Base-by-base conservation (phyloP, 768 basidiomycete genomes). In the Xerocomellus amylosporus region DNA sequence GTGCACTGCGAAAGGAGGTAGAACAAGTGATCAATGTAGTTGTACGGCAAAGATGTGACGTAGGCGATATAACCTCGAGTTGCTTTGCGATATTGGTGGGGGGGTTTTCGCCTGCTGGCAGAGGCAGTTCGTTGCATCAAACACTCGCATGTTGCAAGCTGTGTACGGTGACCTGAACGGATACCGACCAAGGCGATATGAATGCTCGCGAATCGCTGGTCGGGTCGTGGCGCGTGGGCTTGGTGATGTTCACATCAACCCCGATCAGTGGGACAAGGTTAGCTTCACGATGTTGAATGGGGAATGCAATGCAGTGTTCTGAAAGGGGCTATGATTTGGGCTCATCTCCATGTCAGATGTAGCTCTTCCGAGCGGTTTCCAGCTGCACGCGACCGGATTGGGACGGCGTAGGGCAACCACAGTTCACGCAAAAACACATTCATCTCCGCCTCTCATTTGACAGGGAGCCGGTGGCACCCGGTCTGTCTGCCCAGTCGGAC, bases 211-310 rank as follows among this genome's bases (percentile, higher is more conserved):
- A 55, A 54, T 54, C 49, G 49, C 52, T 28, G 19, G 41, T 20
- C 5, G 26, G 19, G 41, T 20, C 5, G 26, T 52, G 42, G 26
- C 38, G 56, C 38, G 53, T 58, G 51, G 53, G 17, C 12, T 30
- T 28, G 55, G 43, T 52, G 51, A 48, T 53, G 34, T 41, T 53
- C 50, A 49, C 53, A 53, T 47, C 48, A 56, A 55, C 42, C 48
- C 61, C 59, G 62, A 70, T 68, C 62, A 63, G 38, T 49, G 38
- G 50, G 50, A 69, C 69, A 71, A 71, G 69, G 69, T 71, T 71
- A 71, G 62, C 69, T 72, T 71, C 53, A 36, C 6, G 51, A 46
- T 31, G 41, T 52, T 37, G 52, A 45, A 58, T 55, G 63, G 63
- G 63, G 64, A 61, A 54, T 61, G 50, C 41, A 47, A 24, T 49